Evolutionary conservation across 2,329 filamentous ascomycete genomes (phyloP), one percentile per base, ranked within the genome.

Genomic region (Penicillium aurantiogriseum): DNA sequence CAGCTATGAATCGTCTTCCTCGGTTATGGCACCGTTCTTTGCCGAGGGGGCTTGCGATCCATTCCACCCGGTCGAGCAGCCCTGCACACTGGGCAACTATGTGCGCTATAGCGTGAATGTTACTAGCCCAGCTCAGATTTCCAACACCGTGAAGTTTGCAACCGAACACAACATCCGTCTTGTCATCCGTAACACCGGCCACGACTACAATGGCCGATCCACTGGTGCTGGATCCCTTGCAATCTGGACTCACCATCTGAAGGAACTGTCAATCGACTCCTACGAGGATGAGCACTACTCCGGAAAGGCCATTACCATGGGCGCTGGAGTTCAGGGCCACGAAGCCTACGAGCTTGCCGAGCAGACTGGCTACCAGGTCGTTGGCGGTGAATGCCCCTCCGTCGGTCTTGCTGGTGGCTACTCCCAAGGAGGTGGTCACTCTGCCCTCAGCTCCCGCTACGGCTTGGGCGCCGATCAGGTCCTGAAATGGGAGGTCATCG

Each of bases 391-490:
- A 2, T 80, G 78, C 38, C 79, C 79, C 0, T 82, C 80, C 0
- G 84, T 88, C 5, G 85, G 84, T 1, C 63, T 84, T 8, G 80
- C 82, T 0, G 86, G 85, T 17, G 85, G 85, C 1, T 88, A 82
- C 63, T 80, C 76, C 3, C 83, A 85, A 67, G 85, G 84, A 5
- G 86, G 84, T 15, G 86, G 86, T 0, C 84, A 87, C 65, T 80
- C 78, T 0, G 74, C 79, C 0, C 74, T 88, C 1, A 76, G 75
- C 33, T 81, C 80, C 2, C 73, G 68, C n/a, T 83, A 81, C 48
- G 86, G 86, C 6, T 75, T 89, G 0, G 82, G 73, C 13, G 84
- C 84, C 0, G 85, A 88, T 61, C 80, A 88, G 49, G 78, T 81
- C 0, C 74, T 88, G 2, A 77, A 81, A 59, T 83, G 76, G 52